Evolutionary conservation across 2,329 filamentous ascomycete species (phyloP).

Genomic region (Monilinia laxa): DNA sequence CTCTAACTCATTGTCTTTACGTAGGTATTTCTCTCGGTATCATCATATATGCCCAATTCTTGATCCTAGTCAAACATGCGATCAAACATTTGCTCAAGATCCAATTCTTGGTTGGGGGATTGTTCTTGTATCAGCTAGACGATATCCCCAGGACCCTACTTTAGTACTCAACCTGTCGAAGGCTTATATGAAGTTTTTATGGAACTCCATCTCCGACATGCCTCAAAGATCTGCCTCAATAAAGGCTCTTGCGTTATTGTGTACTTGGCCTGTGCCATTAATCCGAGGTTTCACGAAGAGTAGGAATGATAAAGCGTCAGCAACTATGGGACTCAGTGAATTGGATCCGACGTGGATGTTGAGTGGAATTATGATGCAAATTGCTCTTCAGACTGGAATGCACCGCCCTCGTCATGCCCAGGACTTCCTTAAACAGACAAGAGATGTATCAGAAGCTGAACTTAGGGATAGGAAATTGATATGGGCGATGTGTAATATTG

Average conservation of each 20-base stretch:
- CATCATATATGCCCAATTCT: conserved; percentile 65
- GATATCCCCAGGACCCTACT: conserved; percentile 54
- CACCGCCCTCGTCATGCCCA: conserved; percentile 34
- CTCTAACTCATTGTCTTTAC: conserved; percentile 3
- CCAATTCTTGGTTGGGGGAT: conserved; percentile 70
- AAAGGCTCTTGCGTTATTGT: conserved; percentile 36
- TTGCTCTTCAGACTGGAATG: conserved; percentile 36
- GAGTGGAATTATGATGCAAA: conserved; percentile 37
- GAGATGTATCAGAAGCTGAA: conserved; percentile 28
- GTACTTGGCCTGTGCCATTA: conserved; percentile 38
- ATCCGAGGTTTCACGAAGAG: conserved; percentile 29
- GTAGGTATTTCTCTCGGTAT: conserved; percentile 62
- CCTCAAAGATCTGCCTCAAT: conserved; percentile 31
- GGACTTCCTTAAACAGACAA: conserved; percentile 31
- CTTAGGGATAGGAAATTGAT: conserved; percentile 58
- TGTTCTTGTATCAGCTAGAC: conserved; percentile 59
- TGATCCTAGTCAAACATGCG: conserved; percentile 52
- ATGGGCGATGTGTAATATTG: conserved; percentile 67
- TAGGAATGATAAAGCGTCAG: conserved; percentile 23
- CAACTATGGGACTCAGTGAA: conserved; percentile 23
- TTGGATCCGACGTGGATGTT: conserved; percentile 35
- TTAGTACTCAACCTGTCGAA: conserved; percentile 44
- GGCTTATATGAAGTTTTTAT: conserved; percentile 29
- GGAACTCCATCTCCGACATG: conserved; percentile 29
- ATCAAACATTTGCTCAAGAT: conserved; percentile 57